Conservation (phyloP, 768 basidiomycete genomes). For the Neoboletus brunneissimus region DNA sequence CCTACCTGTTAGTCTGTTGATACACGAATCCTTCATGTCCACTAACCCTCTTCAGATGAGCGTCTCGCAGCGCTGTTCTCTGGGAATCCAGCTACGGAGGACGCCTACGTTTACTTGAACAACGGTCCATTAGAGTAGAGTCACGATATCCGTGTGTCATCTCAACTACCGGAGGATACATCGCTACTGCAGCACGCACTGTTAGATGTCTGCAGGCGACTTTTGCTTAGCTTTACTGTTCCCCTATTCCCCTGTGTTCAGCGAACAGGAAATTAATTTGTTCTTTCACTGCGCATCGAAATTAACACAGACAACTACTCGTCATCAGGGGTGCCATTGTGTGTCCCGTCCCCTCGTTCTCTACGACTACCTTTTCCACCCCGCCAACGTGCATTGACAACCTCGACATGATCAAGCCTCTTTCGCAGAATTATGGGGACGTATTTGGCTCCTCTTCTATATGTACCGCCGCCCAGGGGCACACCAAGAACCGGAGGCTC, state of each 20-base stretch:
- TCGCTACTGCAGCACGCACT: neutral
- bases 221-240: constrained; percentile 19
- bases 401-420: constrained; percentile 67
- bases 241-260: constrained; percentile 10
- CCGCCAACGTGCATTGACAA: constrained; percentile 78
- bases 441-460: constrained; percentile 60
- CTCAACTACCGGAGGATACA: constrained; percentile 3
- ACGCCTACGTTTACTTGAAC: constrained; percentile 66
- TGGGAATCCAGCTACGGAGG: constrained; percentile 67
- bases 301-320: neutral
- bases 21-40: neutral
- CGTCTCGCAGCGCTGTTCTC: constrained; percentile 61
- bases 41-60: constrained; percentile 44
- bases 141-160: neutral
- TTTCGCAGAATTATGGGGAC: constrained; percentile 63
- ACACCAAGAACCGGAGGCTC: constrained; percentile 40
- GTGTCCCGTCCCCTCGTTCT: constrained; percentile 29
- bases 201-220: constrained; percentile 10
- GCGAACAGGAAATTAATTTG: constrained; percentile 14
- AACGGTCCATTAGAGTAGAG: constrained; percentile 41
- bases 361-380: constrained; percentile 57
- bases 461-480: constrained; percentile 73
- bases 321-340: neutral
- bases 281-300: neutral
- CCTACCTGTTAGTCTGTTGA: constrained; percentile 56